phyloP scores from a whole-genome alignment of 495 filamentous ascomycete genomes.

The Penicillium macrosclerotiorum region DNA sequence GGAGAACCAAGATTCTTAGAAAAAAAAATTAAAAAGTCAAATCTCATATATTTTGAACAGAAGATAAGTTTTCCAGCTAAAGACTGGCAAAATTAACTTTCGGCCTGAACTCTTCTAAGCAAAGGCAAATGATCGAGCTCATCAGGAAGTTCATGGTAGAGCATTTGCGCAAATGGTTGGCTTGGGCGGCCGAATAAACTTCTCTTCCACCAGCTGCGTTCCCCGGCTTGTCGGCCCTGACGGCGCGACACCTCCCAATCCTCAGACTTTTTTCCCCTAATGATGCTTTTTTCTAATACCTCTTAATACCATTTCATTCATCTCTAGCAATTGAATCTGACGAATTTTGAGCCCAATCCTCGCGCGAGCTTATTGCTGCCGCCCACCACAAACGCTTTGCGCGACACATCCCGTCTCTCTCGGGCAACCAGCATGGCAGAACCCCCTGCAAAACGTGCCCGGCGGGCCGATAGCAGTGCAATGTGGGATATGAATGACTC shows the following conservation, averaged over 20 bases:
- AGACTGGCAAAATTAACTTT: no score
- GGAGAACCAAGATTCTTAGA: no score
- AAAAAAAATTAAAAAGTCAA: no score
- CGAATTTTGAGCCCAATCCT: neutral
- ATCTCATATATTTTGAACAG: no score
- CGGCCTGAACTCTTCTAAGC: no score
- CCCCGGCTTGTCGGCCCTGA: slow-evolving; percentile 13
- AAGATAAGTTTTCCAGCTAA: no score
- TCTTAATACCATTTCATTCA: neutral
- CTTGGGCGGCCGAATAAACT: slow-evolving; percentile 26
- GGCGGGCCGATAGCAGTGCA: slow-evolving; percentile 49
- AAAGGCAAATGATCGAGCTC: no score
- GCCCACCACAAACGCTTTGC: neutral
- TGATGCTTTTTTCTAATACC: neutral
- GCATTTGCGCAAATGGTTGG: slow-evolving; percentile 17
- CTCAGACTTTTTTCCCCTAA: neutral
- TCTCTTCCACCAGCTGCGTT: slow-evolving; percentile 16
- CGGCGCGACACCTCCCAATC: slow-evolving; percentile 16
- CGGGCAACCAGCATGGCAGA: slow-evolving; percentile 44
- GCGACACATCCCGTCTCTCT: slow-evolving; percentile 17
- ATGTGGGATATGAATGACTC: slow-evolving; percentile 54
- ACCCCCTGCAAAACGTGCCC: slow-evolving; percentile 53
- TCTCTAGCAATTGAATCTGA: neutral
- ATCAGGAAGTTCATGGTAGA: no score
- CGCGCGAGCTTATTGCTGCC: neutral